Evolutionary conservation across 2,329 filamentous ascomycete species (phyloP).

Genomic region (Cryphonectria naterciae): DNA sequence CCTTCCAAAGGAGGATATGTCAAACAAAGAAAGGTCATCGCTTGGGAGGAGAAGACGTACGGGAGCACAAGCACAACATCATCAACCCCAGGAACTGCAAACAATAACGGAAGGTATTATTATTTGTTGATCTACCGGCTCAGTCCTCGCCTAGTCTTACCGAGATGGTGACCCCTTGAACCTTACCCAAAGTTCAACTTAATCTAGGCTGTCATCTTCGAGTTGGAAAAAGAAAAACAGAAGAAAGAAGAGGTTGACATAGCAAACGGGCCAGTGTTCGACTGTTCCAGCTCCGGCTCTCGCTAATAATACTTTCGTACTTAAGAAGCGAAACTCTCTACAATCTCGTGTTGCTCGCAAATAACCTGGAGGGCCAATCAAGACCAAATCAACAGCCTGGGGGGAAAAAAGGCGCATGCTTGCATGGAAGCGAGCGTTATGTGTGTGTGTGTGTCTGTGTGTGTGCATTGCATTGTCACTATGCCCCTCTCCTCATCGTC

Average conservation of each 20-base stretch:
- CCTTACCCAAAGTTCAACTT: neutral
- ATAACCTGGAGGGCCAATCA: neutral
- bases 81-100: neutral
- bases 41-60: neutral
- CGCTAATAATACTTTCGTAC: neutral
- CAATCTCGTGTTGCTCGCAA: neutral
- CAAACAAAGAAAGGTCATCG: slow-evolving; percentile 4
- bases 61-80: neutral
- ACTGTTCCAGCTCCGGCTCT: neutral
- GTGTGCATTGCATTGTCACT: neutral
- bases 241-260: neutral
- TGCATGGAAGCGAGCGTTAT: neutral
- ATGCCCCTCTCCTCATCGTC: neutral
- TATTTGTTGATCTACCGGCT: slow-evolving; percentile 1
- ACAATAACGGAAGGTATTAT: neutral
- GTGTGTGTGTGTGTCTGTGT: no score
- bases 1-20: neutral
- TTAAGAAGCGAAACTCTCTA: neutral
- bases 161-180: neutral
- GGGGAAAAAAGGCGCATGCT: no score
- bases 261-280: neutral
- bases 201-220: neutral
- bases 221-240: no score
- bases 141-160: neutral
- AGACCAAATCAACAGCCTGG: no score